Base-by-base conservation (phyloP, 495 filamentous ascomycete species). In the Neurospora sp. region DNA sequence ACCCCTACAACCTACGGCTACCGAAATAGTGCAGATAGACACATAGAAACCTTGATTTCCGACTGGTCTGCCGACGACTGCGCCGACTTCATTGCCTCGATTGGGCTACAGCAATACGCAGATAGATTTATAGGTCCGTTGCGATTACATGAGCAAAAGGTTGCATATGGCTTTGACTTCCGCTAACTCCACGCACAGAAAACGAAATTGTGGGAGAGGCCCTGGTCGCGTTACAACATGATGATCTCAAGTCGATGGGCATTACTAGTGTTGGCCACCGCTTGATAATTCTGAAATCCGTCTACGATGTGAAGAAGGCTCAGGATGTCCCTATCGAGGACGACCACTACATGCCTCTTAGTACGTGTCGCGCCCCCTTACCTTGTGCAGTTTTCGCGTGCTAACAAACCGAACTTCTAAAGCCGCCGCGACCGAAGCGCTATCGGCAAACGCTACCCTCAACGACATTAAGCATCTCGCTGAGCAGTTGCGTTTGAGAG, bases 201-300 rank as follows among this genome's bases (percentile, higher is more conserved):
- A 97, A 99, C 78, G 93, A 92, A 72, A 95, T 99, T 78, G 91
- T 95, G 49, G 96, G 96, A 70, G 94, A 98, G 80, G 95, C 93
- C 54, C 85, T 99, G 71, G 88, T 98, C 75, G 93, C 92, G 40
- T 84, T 99, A 71, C 91, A 91, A 75, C 96, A 98, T 81, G 93
- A 96, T 66, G 95, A 98, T 78, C 84, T 99, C 79, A 97, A 94
- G 82, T 92, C 97, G 79, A 95, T 99, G 90, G 94, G 93, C 46
- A 91, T 99, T 76, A 85, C 86, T 71, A 97, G 95, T 81, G 93
- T 97, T 44, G 96, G 96, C 5, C 96, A 99, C 82, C 91, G 96
- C 38, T 86, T 99, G 74, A 97, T 95, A 3, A 96, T 99, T 54
- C 86, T 99, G 70, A 98, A 97, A 83, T 92, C 88, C 75, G 93